phyloP scores from a whole-genome alignment of 129 eudicot genomes.

The Gnaphalium uliginosum region DNA sequence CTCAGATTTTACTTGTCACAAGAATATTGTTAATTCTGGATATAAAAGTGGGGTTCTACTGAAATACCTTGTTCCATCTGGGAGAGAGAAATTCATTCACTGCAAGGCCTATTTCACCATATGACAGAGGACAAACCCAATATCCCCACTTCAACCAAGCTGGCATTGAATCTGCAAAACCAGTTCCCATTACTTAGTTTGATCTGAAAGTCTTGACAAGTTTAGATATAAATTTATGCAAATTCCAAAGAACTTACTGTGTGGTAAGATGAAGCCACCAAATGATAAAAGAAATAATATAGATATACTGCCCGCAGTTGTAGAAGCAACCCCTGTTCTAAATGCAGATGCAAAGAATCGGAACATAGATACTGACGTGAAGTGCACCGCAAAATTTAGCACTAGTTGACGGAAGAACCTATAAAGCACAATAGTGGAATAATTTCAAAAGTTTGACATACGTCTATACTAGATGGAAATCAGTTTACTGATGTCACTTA shows the following conservation, averaged over 20 bases:
- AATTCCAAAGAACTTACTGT: slow-evolving; percentile 36
- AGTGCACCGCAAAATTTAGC: slow-evolving; percentile 49
- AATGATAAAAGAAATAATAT: slow-evolving; percentile 46
- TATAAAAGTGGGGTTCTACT: not conserved
- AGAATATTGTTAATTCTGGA: not conserved
- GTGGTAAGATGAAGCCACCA: slow-evolving; percentile 71
- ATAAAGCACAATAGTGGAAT: slow-evolving; percentile 4
- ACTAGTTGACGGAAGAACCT: slow-evolving; percentile 66
- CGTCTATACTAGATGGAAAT: not conserved
- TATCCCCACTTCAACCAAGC: slow-evolving; percentile 63
- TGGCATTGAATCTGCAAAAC: slow-evolving; percentile 54
- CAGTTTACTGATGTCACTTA: not conserved
- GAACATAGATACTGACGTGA: slow-evolving; percentile 52
- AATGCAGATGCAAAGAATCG: slow-evolving; percentile 60
- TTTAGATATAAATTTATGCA: slow-evolving; percentile 7
- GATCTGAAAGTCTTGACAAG: not conserved
- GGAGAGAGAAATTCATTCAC: slow-evolving; percentile 63
- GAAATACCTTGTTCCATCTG: slow-evolving; percentile 58
- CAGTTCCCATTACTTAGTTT: slow-evolving; percentile 3
- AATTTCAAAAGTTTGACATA: not conserved
- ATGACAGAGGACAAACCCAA: slow-evolving; percentile 56
- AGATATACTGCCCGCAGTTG: slow-evolving; percentile 51
- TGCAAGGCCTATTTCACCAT: slow-evolving; percentile 62
- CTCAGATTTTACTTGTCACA: not conserved
- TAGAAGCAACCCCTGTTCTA: slow-evolving; percentile 53